Evolutionary conservation across 768 basidiomycete species (phyloP).

Genomic region (Neoboletus magnificus): DNA sequence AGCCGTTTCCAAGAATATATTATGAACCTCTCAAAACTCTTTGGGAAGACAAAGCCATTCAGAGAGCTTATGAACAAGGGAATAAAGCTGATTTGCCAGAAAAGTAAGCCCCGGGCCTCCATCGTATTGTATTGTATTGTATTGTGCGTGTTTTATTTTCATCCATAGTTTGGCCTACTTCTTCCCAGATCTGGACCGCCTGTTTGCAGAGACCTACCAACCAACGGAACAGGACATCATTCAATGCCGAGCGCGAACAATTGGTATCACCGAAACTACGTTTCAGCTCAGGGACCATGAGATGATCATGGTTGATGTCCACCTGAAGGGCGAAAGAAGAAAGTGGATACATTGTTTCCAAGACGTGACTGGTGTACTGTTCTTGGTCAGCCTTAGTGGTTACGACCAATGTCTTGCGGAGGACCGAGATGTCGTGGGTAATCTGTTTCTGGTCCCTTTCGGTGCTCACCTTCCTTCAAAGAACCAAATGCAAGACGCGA

Average conservation of each 20-base stretch:
- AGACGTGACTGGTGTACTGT: constrained; percentile 90
- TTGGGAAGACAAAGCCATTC: constrained; percentile 79
- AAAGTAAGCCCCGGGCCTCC: constrained; percentile 51
- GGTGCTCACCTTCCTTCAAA: constrained; percentile 26
- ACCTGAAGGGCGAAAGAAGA: constrained; percentile 88
- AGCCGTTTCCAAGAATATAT: constrained; percentile 71
- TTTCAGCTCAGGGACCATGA: constrained; percentile 78
- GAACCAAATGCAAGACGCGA: constrained; percentile 99
- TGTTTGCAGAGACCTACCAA: constrained; percentile 69
- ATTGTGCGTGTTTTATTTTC: background rate
- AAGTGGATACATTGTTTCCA: constrained; percentile 97
- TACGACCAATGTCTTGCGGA: constrained; percentile 95
- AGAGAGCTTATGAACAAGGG: constrained; percentile 72
- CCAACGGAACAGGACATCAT: constrained; percentile 89
- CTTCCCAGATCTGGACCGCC: constrained; percentile 71
- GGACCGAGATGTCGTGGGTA: constrained; percentile 81
- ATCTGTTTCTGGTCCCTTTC: background rate
- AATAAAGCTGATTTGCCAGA: constrained; percentile 92
- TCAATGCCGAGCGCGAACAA: constrained; percentile 80
- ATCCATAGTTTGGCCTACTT: constrained; percentile 64
- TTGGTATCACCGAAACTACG: constrained; percentile 86
- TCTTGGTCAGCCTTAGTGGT: constrained; percentile 86
- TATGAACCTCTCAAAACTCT: constrained; percentile 63
- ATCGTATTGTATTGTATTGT: background rate
- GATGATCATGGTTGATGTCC: constrained; percentile 92